Evolutionary conservation across 306 rosid genomes (phyloP), one percentile per base, ranked within the genome.

Genomic region (Hippophae gyantsensis): DNA sequence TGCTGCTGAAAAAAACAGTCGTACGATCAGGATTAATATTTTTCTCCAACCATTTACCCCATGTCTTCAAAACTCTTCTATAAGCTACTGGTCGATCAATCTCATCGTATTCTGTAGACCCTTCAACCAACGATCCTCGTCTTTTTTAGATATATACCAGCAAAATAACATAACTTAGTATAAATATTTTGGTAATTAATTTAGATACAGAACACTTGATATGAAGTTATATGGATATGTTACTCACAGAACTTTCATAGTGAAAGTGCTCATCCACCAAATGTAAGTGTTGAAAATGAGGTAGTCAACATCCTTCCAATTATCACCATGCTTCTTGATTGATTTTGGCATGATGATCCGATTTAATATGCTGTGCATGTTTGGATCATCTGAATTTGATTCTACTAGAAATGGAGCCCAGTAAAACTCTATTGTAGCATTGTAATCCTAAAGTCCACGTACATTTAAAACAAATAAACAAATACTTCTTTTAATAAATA

Each of bases 331-430:
- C 65, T 88, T 92, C 42, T 88, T 70, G 9, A 92, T 92, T 12
- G 99, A 85, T 46, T 85, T 90, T 3, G 96, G 88, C 95, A 79
- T 87, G 70, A 92, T 88, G 5, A 88, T 80, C 25, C 99, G 95
- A 64, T 88, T 82, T 65, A 76, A 67, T 47, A 92, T 85, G 76
- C 93, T 85, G 65, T 92, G 96, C 93, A 84, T 78, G 1, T 10
- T 59, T 45, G 99, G 98, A 77, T 92, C 85, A 65, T 92, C 99
- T 9, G 96, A 92, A 76, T 92, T 92, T 43, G 99, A 92, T 72
- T 92, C 95, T 13, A 92, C 98, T 38, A 92, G 64, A 57, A 92
- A 92, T 25, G 99, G 99, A 23, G 99, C 89, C 96, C 99, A 92
- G 57, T 92, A 85, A 65, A 92, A 92, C 58, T 92, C 96, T 59